Percentiles rank a stretch among this genome's conserved stretches.
These are phyloP conservation scores for Colletotrichum salicis DNA, from an alignment of 2,329 filamentous ascomycete genomes.

Conservation along the genomic window DNA sequence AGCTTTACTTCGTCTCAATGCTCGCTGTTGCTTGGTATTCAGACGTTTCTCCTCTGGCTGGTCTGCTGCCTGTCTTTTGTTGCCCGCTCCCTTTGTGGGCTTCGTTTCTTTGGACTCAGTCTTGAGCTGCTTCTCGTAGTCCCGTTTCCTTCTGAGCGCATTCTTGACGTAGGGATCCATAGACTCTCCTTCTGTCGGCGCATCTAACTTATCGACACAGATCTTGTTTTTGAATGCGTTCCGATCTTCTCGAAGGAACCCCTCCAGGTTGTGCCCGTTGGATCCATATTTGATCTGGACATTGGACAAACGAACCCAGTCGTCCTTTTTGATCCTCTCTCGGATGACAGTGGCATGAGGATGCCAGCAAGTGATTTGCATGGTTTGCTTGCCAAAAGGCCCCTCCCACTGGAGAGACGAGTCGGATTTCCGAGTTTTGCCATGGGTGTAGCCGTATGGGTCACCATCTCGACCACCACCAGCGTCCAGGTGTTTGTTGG, in stretches of 20 bases:
- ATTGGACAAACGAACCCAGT: conserved; percentile 76
- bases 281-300: conserved; percentile 73
- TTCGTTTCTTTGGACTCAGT: conserved; percentile 49
- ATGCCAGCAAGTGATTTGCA: conserved; percentile 78
- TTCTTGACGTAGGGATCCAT: conserved; percentile 63
- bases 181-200: conserved; percentile 50
- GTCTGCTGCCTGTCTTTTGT: conserved; percentile 35
- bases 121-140: conserved; percentile 67
- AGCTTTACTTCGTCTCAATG: conserved; percentile 9
- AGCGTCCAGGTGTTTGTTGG: conserved; percentile 42
- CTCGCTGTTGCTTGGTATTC: conserved; percentile 41
- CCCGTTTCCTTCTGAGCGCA: conserved; percentile 70
- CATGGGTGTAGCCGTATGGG: conserved; percentile 62
- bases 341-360: conserved; percentile 72
- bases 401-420: conserved; percentile 69
- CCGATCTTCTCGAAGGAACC: conserved; percentile 73
- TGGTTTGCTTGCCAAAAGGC: conserved; percentile 76
- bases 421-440: conserved; percentile 36
- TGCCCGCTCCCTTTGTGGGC: conserved; percentile 19
- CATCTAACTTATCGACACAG: conserved; percentile 65
- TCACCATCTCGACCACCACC: conserved; percentile 59
- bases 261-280: conserved; percentile 72
- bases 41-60: conserved; percentile 20
- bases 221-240: conserved; percentile 56
- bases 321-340: conserved; percentile 63